phyloP scores from a whole-genome alignment of 1,139 yeast species.

The Saccharomyces hybrid region DNA sequence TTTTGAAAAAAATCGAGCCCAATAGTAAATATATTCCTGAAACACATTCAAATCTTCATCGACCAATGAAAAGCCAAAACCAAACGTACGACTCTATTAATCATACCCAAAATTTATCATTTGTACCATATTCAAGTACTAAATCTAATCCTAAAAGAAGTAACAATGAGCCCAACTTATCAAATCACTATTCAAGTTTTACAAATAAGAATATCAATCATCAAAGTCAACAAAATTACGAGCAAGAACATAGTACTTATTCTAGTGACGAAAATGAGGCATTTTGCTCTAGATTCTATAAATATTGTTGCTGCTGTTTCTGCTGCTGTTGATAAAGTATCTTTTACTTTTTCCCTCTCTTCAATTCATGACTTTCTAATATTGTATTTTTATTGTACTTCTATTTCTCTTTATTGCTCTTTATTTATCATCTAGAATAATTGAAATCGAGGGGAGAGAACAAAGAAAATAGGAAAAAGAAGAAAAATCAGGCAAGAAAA shows the following conservation, averaged over 20 bases:
- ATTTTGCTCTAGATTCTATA: background rate
- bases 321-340: background rate
- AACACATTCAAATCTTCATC: background rate
- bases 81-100: background rate
- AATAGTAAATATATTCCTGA: background rate
- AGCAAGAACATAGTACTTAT: background rate
- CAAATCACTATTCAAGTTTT: background rate
- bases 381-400: background rate
- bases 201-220: background rate
- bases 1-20: background rate
- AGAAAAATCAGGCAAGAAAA: background rate
- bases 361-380: background rate
- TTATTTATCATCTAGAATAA: background rate
- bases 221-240: background rate
- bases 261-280: background rate
- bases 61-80: background rate
- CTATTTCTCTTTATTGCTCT: background rate
- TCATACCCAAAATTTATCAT: background rate
- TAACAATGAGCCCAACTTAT: background rate
- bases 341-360: background rate
- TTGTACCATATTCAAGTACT: background rate
- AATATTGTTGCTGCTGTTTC: background rate
- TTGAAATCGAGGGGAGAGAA: background rate
- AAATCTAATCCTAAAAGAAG: background rate
- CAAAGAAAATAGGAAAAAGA: background rate